Conservation (phyloP, 345 rosid genomes). For the Citrus maxima region DNA sequence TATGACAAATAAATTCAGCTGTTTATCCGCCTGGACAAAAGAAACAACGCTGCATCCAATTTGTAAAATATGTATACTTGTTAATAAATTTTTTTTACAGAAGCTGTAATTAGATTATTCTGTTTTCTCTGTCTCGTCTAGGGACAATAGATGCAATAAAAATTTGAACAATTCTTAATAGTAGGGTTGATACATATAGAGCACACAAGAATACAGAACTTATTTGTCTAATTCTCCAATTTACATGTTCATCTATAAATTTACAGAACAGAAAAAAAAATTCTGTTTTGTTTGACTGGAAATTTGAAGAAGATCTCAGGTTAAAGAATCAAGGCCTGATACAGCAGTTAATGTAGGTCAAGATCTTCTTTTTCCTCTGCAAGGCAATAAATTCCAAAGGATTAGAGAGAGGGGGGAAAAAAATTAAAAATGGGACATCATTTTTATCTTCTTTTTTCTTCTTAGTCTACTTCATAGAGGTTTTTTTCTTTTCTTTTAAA, state of each 20-base stretch:
- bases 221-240: conserved; percentile 6
- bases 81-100: background rate
- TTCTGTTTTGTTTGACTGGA: background rate
- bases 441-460: background rate
- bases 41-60: background rate
- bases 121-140: background rate
- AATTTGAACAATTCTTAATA: background rate
- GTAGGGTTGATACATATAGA: background rate
- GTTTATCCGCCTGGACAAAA: too few relatives aligned
- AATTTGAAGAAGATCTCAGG: conserved; percentile 5
- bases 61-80: background rate
- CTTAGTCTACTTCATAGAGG: background rate
- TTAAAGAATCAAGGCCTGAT: conserved; percentile 45
- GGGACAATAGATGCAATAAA: background rate
- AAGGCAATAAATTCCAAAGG: conserved; percentile 18
- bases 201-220: conserved; percentile 14
- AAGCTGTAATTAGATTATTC: background rate
- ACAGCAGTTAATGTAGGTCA: conserved; percentile 83
- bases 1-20: background rate
- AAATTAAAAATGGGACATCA: too few relatives aligned
- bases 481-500: background rate
- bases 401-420: conserved; percentile 16
- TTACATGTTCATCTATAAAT: background rate
- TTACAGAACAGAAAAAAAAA: background rate
- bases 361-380: conserved; percentile 80